Evolutionary conservation across 1,139 yeast species (phyloP), one percentile per base, ranked within the genome.

Genomic region (Hyphopichia buzzinii): DNA sequence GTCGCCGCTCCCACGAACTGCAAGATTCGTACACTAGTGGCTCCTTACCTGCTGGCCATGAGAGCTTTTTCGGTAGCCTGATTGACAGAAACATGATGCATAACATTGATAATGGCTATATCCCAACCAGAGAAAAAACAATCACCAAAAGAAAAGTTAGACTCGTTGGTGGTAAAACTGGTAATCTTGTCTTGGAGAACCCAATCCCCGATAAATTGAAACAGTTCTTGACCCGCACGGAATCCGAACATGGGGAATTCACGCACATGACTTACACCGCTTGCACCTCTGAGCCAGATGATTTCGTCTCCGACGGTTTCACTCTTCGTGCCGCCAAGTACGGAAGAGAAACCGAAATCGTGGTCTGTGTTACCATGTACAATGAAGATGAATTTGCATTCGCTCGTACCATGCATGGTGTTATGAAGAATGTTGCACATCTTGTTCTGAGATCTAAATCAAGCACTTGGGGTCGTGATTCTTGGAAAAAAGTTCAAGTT

Each of bases 401-500:
- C 57, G 87, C 97, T 1, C 78, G 97, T 61, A 92, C 97, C 0
- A 72, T 92, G 76, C 96, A 92, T 57, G 84, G 95, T 0, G 92
- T 90, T 15, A 87, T 90, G 87, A 84, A 82, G 50, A 92, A 92
- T 59, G 79, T 92, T 44, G 87, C 96, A 2, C 94, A 89, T 51
- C 68, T 92, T 36, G 82, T 95, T 54, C 77, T 84, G 12, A 78
- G 97, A 57, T 74, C 77, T 38, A 84, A 81, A 54, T 84, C 95
- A 29, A 71, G 85, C 33, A 83, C 84, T 14, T 92, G 98, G 98
- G 97, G 97, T 6, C 81, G 81, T 47, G 94, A 89, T 43, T 86
- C 95, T 17, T 92, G 98, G 98, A 88, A 92, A 55, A 90, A 89
- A 59, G 81, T 90, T 23, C 96, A 90, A 40, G 96, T 92, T 8